These are phyloP conservation scores for Lactarius sp. DNA, from an alignment of 768 basidiomycete species.

Conservation along the genomic window DNA sequence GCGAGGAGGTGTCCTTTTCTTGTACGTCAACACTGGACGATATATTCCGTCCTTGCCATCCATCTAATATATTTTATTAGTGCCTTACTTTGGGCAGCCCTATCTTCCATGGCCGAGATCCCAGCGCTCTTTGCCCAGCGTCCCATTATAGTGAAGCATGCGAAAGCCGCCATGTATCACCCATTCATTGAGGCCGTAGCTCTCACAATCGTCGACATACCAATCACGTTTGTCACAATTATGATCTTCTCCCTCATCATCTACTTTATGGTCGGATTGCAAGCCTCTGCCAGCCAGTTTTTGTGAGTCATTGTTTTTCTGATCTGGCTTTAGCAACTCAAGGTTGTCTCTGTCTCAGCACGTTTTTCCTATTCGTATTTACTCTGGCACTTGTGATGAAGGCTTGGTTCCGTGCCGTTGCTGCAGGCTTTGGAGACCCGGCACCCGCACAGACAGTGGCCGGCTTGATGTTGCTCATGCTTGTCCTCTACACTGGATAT, in stretches of 20 bases:
- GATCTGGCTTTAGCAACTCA: background rate
- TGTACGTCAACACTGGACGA: conserved; percentile 38
- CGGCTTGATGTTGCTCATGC: conserved; percentile 45
- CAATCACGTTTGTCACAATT: conserved; percentile 47
- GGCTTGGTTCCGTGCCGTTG: conserved; percentile 67
- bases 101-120: conserved; percentile 61
- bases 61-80: conserved; percentile 31
- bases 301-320: conserved; percentile 43
- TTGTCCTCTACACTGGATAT: conserved; percentile 58
- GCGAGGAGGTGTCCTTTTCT: conserved; percentile 76
- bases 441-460: conserved; percentile 61
- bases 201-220: conserved; percentile 56
- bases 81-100: conserved; percentile 52
- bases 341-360: conserved; percentile 36
- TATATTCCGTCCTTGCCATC: too few species aligned
- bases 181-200: conserved; percentile 52
- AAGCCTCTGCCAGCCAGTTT: conserved; percentile 52
- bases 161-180: conserved; percentile 58
- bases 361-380: conserved; percentile 54
- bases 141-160: conserved; percentile 54
- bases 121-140: conserved; percentile 52
- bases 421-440: conserved; percentile 53
- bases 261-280: conserved; percentile 60
- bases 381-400: conserved; percentile 62
- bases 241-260: conserved; percentile 45